Base-by-base conservation (phyloP, 1,139 yeast species). In the Tardiomyces depauwii region DNA sequence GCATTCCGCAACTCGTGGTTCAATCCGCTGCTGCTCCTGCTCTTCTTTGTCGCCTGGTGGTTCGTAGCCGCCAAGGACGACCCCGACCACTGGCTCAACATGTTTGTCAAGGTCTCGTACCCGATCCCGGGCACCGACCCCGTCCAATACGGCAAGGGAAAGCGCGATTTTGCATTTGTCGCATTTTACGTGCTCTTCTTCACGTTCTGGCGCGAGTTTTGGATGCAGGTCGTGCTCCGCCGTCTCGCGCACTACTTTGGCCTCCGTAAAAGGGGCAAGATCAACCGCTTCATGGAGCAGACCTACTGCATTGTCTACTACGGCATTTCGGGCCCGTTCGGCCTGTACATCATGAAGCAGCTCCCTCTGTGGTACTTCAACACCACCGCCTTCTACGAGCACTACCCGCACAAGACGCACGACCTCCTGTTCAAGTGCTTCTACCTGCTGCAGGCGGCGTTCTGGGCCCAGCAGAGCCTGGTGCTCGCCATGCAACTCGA, bases 381-480 rank as follows among this genome's bases (percentile, higher is more conserved):
- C 62, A 91, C 96, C 7, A 72, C 78, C 2, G 80, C 86, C 42
- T 83, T 91, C 70, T 91, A 87, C 64, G 73, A 66, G 47, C 70
- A 76, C 30, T 91, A 83, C 62, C 98, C 98, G 12, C 97, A 93
- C 67, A 73, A 76, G 52, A 73, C 83, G 38, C 88, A 85, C 60
- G 81, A 77, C 49, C 73, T 72, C 51, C 70, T 74, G 51, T 84
- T 84, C 68, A 91, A 91, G 68, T 62, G 79, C 16, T 93, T 83
- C 62, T 93, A 91, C 64, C 71, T 91, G 53, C 80, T 87, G 39
- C 98, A 91, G 68, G 96, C 97, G 6, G 85, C 96, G 2, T 91
- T 87, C 65, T 91, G 99, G 99, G 80, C 88, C 16, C 99, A 91
- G 68, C 98, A 91, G 66, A 82, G 93, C 1, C 78, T 85, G 40